These are phyloP conservation scores for Staphylotrichum tortipilum DNA, from an alignment of 495 filamentous ascomycete species.

Conservation along the genomic window DNA sequence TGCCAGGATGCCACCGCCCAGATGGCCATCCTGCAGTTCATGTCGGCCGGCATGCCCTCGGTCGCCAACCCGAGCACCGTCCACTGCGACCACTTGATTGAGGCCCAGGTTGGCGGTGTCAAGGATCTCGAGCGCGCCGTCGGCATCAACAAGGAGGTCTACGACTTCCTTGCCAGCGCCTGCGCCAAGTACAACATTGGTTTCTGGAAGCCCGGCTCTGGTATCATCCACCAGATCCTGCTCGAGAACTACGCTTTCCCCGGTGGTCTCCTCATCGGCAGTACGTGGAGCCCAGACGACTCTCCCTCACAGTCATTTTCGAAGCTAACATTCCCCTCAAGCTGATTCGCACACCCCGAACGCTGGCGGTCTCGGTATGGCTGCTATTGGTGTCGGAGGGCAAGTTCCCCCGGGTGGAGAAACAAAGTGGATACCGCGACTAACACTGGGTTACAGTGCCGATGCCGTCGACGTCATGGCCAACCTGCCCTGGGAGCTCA, in stretches of 20 bases:
- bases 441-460: conserved; percentile 37
- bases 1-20: conserved; percentile 99
- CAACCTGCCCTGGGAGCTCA: conserved; percentile 94
- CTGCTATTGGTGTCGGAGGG: conserved; percentile 94
- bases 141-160: conserved; percentile 98
- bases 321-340: not conserved
- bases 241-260: conserved; percentile 98
- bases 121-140: conserved; percentile 91
- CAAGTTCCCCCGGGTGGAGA: not conserved
- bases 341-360: conserved; percentile 94
- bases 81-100: conserved; percentile 99
- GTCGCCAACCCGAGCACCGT: conserved; percentile 94
- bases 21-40: conserved; percentile 99
- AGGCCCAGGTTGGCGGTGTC: conserved; percentile 86
- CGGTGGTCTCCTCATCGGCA: conserved; percentile 95
- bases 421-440: too few relatives aligned
- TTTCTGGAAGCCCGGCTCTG: conserved; percentile 97
- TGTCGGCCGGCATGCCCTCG: conserved; percentile 92
- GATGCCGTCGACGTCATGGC: conserved; percentile 99
- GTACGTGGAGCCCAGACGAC: not conserved
- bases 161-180: conserved; percentile 89
- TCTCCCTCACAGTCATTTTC: not conserved
- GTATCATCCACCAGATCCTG: conserved; percentile 99
- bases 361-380: conserved; percentile 93
- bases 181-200: conserved; percentile 99